Base-by-base conservation (phyloP, 2,329 filamentous ascomycete genomes). In the Xylariaceae sp. region DNA sequence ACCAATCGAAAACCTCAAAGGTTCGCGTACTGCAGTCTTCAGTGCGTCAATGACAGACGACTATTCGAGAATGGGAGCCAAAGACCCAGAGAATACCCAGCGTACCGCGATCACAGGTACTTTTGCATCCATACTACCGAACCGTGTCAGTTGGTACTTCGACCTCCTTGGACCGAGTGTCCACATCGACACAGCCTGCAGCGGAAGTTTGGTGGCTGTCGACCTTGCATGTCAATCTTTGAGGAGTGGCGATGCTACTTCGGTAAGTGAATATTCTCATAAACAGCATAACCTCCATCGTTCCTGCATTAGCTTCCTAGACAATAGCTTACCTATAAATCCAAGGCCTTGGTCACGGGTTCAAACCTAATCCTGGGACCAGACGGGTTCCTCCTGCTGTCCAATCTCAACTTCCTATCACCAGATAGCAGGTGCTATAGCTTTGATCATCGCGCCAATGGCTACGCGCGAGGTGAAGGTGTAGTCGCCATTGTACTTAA, bases 401-500 rank as follows among this genome's bases (percentile, higher is more conserved):
- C 54, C 9, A 53, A 50, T 29, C 40, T 67, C 12, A 52, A 66
- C 29, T 62, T 68, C 45, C 44, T 75, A 8, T 65, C 64, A 2
- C 7, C 76, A 66, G 54, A 57, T 28, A 54, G 56, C 39, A 42
- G 42, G 13, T 57, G 48, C 16, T 56, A 56, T 18, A 57, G 54
- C 22, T 57, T 59, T 28, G 56, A 59, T 33, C 51, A 55, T 31
- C 53, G 53, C n/a, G 56, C 54, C 18, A 56, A 57, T 26, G 56
- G 56, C 9, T 59, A 57, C 19, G 72, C 59, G 19, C 66, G 72
- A 3, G 74, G 72, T 9, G 78, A 81, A 38, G 76, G 75, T 0
- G 56, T 77, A 9, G 67, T 67, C 1, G 59, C 63, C 0, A 47
- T 81, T 0, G 56, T 80, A 0, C 47, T 83, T 0, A 81, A 81